Evolutionary conservation across 1,284 basidiomycete genomes (phyloP).

Genomic region (Volvariella volvacea): DNA sequence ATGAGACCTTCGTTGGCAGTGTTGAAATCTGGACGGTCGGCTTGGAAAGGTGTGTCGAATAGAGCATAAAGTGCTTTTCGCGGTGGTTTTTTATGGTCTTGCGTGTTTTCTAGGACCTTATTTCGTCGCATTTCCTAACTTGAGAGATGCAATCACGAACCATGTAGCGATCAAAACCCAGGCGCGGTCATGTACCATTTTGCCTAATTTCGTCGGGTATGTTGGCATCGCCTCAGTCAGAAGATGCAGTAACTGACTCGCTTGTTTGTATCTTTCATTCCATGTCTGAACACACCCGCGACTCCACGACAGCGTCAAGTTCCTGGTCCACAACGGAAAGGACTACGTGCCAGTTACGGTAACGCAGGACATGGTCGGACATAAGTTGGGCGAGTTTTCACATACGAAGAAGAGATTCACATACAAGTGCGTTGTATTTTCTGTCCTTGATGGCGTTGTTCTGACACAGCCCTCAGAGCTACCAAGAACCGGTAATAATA

Average conservation of each 20-base stretch:
- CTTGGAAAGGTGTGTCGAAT: constrained; percentile 39
- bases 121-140: constrained; percentile 91
- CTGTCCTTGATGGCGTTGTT: too few species aligned
- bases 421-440: constrained; percentile 52
- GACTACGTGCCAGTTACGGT: constrained; percentile 82
- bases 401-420: constrained; percentile 77
- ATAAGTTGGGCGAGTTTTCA: constrained; percentile 95
- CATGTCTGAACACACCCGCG: background rate
- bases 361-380: constrained; percentile 97
- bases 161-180: constrained; percentile 87
- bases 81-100: constrained; percentile 5
- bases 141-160: constrained; percentile 77
- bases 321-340: constrained; percentile 93
- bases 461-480: background rate
- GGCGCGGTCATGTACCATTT: constrained; percentile 86
- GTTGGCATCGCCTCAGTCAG: constrained; percentile 18
- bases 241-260: too few species aligned
- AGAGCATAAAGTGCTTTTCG: background rate
- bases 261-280: too few species aligned
- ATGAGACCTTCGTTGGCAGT: constrained; percentile 21
- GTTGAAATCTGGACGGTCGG: constrained; percentile 39
- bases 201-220: constrained; percentile 92
- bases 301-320: constrained; percentile 62
- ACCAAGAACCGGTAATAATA: background rate
- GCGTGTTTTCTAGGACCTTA: constrained; percentile 72